These are phyloP conservation scores for Phyllosticta paracitricarpa DNA, from an alignment of 2,329 filamentous ascomycete species.

Conservation along the genomic window DNA sequence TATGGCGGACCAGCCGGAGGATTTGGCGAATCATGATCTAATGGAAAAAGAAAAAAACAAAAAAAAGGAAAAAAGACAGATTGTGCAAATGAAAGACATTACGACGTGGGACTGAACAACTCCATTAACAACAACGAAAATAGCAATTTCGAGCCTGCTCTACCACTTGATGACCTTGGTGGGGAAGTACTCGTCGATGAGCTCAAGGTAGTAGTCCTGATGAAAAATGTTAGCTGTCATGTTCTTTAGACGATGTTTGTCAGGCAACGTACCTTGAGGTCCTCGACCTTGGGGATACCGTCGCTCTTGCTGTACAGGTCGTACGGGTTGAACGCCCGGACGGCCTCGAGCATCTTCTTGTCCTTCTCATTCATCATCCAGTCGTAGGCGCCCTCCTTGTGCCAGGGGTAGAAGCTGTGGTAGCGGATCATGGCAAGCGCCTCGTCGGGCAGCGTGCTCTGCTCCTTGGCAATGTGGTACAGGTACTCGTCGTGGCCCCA, in stretches of 20 bases:
- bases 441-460: conserved; percentile 68
- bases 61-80: too few relatives aligned
- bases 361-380: conserved; percentile 81
- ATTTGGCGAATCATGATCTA: not conserved
- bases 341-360: conserved; percentile 66
- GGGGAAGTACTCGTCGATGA: conserved; percentile 67
- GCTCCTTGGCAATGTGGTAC: conserved; percentile 77
- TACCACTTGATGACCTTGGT: conserved; percentile 60
- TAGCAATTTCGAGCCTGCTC: not conserved
- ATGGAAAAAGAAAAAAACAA: too few relatives aligned
- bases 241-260: not conserved
- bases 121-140: not conserved
- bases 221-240: conserved; percentile 10
- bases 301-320: conserved; percentile 90
- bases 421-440: conserved; percentile 88
- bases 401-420: conserved; percentile 91
- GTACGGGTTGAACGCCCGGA: conserved; percentile 82
- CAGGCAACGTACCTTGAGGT: conserved; percentile 53
- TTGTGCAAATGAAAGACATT: not conserved
- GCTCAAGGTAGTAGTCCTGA: conserved; percentile 60
- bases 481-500: conserved; percentile 88
- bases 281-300: conserved; percentile 62
- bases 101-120: not conserved
- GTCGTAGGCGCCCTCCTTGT: conserved; percentile 67
- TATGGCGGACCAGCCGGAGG: not conserved